Percentiles rank a stretch among this genome's conserved stretches.
Evolutionary conservation across 768 basidiomycete genomes (phyloP).

Genomic region (Stropharia rugosoannulata): DNA sequence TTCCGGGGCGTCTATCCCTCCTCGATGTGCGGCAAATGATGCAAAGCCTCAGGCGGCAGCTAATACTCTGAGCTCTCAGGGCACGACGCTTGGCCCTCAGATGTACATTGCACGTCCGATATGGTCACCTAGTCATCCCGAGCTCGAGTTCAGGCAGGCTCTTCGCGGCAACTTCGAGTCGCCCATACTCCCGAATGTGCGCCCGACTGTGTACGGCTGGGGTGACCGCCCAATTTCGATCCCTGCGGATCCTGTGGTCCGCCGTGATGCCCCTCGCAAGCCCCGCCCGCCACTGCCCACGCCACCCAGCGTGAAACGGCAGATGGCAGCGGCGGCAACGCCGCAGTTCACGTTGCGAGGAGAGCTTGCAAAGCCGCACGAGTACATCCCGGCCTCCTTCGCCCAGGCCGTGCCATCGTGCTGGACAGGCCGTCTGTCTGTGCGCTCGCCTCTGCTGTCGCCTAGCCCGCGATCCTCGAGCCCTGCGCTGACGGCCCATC

Average conservation of each 20-base stretch:
- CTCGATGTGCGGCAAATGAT: too few relatives aligned
- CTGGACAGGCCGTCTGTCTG: background rate
- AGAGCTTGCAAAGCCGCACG: background rate
- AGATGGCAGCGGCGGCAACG: background rate
- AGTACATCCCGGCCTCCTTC: background rate
- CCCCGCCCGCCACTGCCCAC: slow-evolving; percentile 1
- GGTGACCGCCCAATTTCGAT: background rate
- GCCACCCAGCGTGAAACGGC: background rate
- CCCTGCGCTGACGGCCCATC: background rate
- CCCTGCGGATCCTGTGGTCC: background rate
- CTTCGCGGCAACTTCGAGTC: too few relatives aligned
- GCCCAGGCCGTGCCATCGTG: background rate
- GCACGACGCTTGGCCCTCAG: too few relatives aligned
- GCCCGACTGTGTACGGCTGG: background rate
- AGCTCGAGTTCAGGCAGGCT: too few relatives aligned
- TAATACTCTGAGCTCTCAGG: too few relatives aligned
- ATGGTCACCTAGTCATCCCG: too few relatives aligned
- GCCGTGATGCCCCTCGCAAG: background rate
- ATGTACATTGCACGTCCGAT: too few relatives aligned
- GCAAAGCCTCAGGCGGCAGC: too few relatives aligned
- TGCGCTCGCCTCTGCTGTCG: background rate
- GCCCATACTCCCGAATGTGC: too few relatives aligned
- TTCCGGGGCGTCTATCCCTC: too few relatives aligned
- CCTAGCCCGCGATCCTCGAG: background rate
- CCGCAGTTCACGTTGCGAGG: background rate